Percentiles rank a stretch among this genome's conserved stretches.
phyloP scores from a whole-genome alignment of 352 stramenopile species.

The Plasmopara viticola region DNA sequence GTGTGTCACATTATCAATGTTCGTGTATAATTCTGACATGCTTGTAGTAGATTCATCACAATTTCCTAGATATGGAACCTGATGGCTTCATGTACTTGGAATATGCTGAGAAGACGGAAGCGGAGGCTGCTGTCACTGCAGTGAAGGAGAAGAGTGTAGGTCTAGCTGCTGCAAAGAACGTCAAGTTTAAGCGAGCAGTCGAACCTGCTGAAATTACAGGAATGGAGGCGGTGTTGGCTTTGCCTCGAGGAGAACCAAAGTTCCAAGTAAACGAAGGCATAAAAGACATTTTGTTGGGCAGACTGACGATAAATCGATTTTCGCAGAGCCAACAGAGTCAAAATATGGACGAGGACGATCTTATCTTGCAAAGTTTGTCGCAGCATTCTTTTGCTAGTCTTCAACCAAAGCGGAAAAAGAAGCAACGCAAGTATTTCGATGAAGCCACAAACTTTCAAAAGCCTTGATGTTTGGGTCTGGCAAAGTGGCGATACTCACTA shows the following conservation, averaged over 20 bases:
- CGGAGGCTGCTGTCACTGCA: slow-evolving; percentile 32
- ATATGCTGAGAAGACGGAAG: slow-evolving; percentile 33
- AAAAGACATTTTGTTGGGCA: slow-evolving; percentile 48
- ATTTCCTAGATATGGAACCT: slow-evolving; percentile 48
- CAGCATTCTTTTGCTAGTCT: slow-evolving; percentile 40
- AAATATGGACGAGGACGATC: slow-evolving; percentile 50
- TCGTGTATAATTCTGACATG: neutral
- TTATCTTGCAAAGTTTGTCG: slow-evolving; percentile 74
- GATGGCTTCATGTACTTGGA: slow-evolving; percentile 69
- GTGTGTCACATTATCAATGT: slow-evolving; percentile 20
- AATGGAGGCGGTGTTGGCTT: slow-evolving; percentile 44
- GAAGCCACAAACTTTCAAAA: slow-evolving; percentile 1
- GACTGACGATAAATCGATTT: slow-evolving; percentile 31
- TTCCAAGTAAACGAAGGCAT: slow-evolving; percentile 31
- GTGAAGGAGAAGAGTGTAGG: slow-evolving; percentile 23
- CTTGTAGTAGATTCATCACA: slow-evolving; percentile 48
- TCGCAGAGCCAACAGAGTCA: slow-evolving; percentile 38
- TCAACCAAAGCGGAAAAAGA: slow-evolving; percentile 32
- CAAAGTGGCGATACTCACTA: slow-evolving; percentile 9
- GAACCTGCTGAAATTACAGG: slow-evolving; percentile 12
- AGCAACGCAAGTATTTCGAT: slow-evolving; percentile 9
- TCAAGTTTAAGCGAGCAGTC: slow-evolving; percentile 11
- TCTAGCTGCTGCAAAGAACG: slow-evolving; percentile 7
- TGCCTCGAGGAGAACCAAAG: slow-evolving; percentile 28
- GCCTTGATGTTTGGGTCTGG: slow-evolving; percentile 3